These are phyloP conservation scores for Teratosphaeria gauchensis DNA, from an alignment of 2,329 filamentous ascomycete genomes.

Conservation along the genomic window DNA sequence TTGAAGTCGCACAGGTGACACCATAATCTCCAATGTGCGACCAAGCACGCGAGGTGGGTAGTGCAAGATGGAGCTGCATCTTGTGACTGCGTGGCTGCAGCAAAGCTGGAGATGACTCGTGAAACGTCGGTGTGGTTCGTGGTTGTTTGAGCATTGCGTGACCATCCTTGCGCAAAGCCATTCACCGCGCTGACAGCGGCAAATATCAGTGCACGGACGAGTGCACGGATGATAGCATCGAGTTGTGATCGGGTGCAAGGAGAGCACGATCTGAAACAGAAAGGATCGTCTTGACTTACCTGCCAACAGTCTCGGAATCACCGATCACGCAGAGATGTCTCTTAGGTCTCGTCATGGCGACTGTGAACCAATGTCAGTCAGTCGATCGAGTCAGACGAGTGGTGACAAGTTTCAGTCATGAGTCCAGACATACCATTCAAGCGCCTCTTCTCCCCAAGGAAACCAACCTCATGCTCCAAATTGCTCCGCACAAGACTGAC, in stretches of 20 bases:
- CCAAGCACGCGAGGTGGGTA: neutral
- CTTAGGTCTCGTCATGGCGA: slow-evolving; percentile 93
- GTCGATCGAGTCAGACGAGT: neutral
- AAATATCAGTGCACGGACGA: neutral
- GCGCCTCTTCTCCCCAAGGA: slow-evolving; percentile 81
- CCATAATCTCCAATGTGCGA: neutral
- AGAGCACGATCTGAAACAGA: neutral
- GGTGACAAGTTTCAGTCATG: neutral
- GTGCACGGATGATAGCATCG: neutral
- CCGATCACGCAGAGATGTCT: slow-evolving; percentile 84
- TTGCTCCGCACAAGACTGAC: slow-evolving; percentile 94
- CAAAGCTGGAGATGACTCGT: neutral
- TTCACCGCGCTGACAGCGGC: neutral
- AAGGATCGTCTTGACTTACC: slow-evolving; percentile 47
- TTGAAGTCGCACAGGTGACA: neutral
- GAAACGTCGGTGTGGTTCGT: slow-evolving; percentile 1
- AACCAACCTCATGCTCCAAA: slow-evolving; percentile 75
- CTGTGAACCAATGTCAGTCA: slow-evolving; percentile 36
- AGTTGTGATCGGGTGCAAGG: no score
- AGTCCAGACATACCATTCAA: slow-evolving; percentile 64
- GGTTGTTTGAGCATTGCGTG: neutral
- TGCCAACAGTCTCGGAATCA: slow-evolving; percentile 85
- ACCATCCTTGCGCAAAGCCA: neutral
- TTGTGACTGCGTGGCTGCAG: neutral
- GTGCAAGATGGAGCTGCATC: neutral